Conservation (phyloP, 208 protist genomes). For the Trypanosoma vivax region DNA sequence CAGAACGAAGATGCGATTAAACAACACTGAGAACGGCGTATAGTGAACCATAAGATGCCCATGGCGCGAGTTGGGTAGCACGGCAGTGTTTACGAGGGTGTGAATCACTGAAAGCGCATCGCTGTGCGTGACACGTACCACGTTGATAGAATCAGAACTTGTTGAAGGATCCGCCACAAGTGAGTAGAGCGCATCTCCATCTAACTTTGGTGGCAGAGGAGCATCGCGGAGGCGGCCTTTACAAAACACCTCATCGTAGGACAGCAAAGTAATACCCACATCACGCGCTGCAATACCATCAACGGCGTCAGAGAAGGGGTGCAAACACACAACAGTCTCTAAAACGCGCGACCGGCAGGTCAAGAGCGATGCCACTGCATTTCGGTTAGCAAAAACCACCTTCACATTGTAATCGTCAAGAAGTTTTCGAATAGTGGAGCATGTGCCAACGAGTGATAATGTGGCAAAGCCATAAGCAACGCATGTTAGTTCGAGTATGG, state of each 20-base stretch:
- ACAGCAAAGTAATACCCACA: slow-evolving; percentile 70
- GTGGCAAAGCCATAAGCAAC: slow-evolving; percentile 62
- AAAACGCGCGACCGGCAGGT: slow-evolving; percentile 70
- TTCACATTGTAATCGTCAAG: slow-evolving; percentile 71
- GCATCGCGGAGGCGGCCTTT: slow-evolving; percentile 35
- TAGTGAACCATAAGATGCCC: slow-evolving; percentile 74
- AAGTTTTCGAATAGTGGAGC: slow-evolving; percentile 41
- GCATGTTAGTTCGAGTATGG: slow-evolving; percentile 71
- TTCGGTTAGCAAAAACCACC: slow-evolving; percentile 59
- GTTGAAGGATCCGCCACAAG: slow-evolving; percentile 50
- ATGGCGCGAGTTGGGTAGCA: slow-evolving; percentile 49
- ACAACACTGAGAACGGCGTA: slow-evolving; percentile 59
- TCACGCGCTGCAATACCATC: slow-evolving; percentile 62
- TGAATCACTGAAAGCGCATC: slow-evolving; percentile 62
- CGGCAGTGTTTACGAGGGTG: slow-evolving; percentile 45
- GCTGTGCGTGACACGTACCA: slow-evolving; percentile 56
- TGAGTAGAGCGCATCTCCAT: slow-evolving; percentile 35
- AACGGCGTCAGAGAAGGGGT: slow-evolving; percentile 43
- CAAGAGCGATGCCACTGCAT: slow-evolving; percentile 52
- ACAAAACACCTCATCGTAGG: slow-evolving; percentile 53
- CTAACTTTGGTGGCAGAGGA: slow-evolving; percentile 6
- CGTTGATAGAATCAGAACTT: slow-evolving; percentile 11
- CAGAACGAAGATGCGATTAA: slow-evolving; percentile 67
- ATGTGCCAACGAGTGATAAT: slow-evolving; percentile 57
- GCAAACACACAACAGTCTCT: slow-evolving; percentile 66